These are phyloP conservation scores for Tephrocybe sp. DNA, from an alignment of 768 basidiomycete genomes.

Conservation along the genomic window DNA sequence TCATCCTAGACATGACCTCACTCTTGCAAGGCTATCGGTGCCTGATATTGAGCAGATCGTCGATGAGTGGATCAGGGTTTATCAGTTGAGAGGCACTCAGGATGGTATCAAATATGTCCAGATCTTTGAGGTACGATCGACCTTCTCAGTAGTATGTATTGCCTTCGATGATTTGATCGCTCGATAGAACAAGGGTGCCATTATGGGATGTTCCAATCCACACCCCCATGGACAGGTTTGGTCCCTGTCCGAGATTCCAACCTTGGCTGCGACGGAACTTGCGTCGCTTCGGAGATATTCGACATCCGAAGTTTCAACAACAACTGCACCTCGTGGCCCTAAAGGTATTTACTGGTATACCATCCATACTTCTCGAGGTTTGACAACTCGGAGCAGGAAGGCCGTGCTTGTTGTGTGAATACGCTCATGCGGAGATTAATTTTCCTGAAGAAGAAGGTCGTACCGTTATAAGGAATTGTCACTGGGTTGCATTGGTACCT, in stretches of 20 bases:
- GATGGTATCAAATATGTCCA: slow-evolving; percentile 80
- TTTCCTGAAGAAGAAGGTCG: slow-evolving; percentile 46
- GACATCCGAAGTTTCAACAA: slow-evolving; percentile 26
- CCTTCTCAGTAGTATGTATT: too few relatives aligned
- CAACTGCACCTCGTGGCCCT: slow-evolving; percentile 54
- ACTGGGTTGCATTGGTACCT: slow-evolving; percentile 85
- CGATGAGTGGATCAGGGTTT: slow-evolving; percentile 70
- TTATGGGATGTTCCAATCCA: slow-evolving; percentile 95
- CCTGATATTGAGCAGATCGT: slow-evolving; percentile 64
- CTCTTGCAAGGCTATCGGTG: slow-evolving; percentile 62
- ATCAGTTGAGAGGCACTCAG: slow-evolving; percentile 53
- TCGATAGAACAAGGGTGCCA: slow-evolving; percentile 90
- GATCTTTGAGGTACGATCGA: slow-evolving; percentile 73
- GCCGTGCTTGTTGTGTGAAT: slow-evolving; percentile 78
- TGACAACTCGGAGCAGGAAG: slow-evolving; percentile 30
- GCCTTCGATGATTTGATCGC: too few relatives aligned
- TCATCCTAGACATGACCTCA: slow-evolving; percentile 83
- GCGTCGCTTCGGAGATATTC: slow-evolving; percentile 51
- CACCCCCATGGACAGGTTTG: slow-evolving; percentile 93
- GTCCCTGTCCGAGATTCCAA: slow-evolving; percentile 73
- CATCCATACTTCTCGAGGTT: not conserved
- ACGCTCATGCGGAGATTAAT: slow-evolving; percentile 62
- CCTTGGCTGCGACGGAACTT: slow-evolving; percentile 67
- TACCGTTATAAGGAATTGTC: slow-evolving; percentile 65
- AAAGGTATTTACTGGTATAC: slow-evolving; percentile 26